phyloP scores from a whole-genome alignment of 805 yeast genomes.

The Kodamaea restingae region DNA sequence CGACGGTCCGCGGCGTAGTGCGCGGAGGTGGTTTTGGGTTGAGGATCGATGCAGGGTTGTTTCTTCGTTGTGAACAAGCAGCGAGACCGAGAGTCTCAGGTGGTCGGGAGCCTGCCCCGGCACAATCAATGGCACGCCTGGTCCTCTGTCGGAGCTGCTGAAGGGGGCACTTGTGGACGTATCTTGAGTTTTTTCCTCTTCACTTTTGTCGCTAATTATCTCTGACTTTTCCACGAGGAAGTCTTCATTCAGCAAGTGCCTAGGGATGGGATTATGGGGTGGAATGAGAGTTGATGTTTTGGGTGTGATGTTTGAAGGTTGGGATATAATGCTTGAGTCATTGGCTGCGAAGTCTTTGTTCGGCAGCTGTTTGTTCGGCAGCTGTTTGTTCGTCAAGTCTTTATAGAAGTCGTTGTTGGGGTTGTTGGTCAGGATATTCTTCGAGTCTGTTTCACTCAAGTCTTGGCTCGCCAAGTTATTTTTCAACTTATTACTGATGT shows the following conservation, averaged over 20 bases:
- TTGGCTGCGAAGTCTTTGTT: too few species aligned
- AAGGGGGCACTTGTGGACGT: neutral
- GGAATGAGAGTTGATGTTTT: too few species aligned
- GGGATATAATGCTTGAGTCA: too few species aligned
- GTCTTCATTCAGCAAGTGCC: neutral
- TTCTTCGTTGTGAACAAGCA: slow-evolving; percentile 2
- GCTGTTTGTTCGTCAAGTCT: too few species aligned
- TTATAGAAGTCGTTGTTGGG: too few species aligned
- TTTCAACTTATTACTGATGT: too few species aligned
- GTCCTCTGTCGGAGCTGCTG: slow-evolving; percentile 1
- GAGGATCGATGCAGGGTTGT: neutral
- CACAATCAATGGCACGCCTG: neutral
- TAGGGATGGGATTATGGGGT: too few species aligned
- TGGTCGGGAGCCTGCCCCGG: neutral
- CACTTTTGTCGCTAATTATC: slow-evolving; percentile 5
- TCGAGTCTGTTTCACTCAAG: too few species aligned
- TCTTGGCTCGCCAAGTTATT: too few species aligned
- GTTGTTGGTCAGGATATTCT: too few species aligned
- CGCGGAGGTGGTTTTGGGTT: slow-evolving; percentile 4
- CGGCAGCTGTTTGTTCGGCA: too few species aligned
- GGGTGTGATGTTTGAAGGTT: too few species aligned
- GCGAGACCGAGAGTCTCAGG: slow-evolving; percentile 5
- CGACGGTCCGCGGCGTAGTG: neutral
- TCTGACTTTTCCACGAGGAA: slow-evolving; percentile 5
- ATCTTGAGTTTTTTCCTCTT: neutral